Base-by-base conservation (phyloP, 148 eudicot species). In the Drosera capensis region DNA sequence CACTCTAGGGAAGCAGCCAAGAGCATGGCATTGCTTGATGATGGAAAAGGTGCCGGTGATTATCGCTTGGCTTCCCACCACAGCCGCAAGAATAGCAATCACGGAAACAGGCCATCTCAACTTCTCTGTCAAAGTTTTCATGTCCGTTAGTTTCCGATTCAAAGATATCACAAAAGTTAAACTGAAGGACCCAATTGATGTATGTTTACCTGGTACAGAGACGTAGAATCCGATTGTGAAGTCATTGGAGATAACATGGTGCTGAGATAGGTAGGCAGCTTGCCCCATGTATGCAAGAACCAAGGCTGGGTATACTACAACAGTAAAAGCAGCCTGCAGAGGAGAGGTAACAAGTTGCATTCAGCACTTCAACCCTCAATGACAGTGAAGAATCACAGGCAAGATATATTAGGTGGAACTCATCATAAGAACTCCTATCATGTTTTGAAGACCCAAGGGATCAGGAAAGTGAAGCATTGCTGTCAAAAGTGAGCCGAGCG, bases 231-330 rank as follows among this genome's bases (percentile, higher is more conserved):
- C 99, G 39, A 90, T 64, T 18, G 20, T 61, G 53, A 74, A 80
- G 46, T 50, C 61, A 29, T 55, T 49, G 43, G 64, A 66, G 20
- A 71, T 36, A 25, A 34, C 65, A 59, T 85, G 99, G 55, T 90
- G 93, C 50, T 42, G 64, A 26, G 99, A 90, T 22, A 90, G 72
- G 60, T 84, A 90, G 15, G 99, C 99, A 45, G 99, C 99, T 81
- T 90, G 99, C 9, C 99, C 99, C 99, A 90, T 90, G 41, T 90
- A 90, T 45, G 99, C 99, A 25, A 90, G 95, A 57, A 90, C 63
- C 46, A 90, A 66, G 17, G 99, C 71, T 11, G 99, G 99, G 55
- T 90, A 90, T 22, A 90, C 99, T 28, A 84, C 40, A 6, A 65
- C 66, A 24, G 80, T 71, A 69, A 90, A 90, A 51, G 99, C 99